Evolutionary conservation across 805 yeast species (phyloP), one percentile per base, ranked within the genome.

Genomic region (Starmera caribaea): DNA sequence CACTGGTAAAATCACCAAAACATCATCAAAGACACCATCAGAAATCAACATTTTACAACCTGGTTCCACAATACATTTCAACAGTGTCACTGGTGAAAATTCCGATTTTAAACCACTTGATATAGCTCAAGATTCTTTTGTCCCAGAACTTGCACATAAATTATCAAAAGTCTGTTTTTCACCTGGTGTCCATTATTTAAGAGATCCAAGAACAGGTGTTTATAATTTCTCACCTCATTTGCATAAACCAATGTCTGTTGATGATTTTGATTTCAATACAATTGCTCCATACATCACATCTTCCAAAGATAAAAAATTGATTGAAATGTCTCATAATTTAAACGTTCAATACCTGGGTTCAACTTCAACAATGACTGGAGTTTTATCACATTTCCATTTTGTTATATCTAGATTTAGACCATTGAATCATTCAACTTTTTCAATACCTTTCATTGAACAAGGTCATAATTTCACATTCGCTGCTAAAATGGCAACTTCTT

Each of bases 301-400:
- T 0, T 74, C 84, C 4, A 74, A 74, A 50, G 96, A 90, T 61
- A 44, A 53, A 11, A 52, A 51, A 1, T 63, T 90, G 36, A 50
- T 72, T 1, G 39, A 63, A 5, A 56, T 81, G 9, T 79, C 90
- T 0, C 46, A 49, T 8, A 36, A 42, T 15, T 45, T 57, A 13
- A 37, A 49, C 0, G 45, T 48, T 8, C 51, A 52, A 38, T 90
- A 69, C 54, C 74, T 73, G 42, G 83, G 94, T 2, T 87, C 96
- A 1, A 88, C 97, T 0, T 83, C 95, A 15, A 83, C 96, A 1
- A 73, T 90, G 84, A 89, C 97, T 0, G 69, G 79, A 1, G 61
- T 79, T 1, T 66, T 90, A 35, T 67, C 79, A 3, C 94, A 88
- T 37, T 64, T 90, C 42, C 96, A 92, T 59, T 69, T 68, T 43